phyloP scores from a whole-genome alignment of 257 asterid species.

The Nemophila menziesii region DNA sequence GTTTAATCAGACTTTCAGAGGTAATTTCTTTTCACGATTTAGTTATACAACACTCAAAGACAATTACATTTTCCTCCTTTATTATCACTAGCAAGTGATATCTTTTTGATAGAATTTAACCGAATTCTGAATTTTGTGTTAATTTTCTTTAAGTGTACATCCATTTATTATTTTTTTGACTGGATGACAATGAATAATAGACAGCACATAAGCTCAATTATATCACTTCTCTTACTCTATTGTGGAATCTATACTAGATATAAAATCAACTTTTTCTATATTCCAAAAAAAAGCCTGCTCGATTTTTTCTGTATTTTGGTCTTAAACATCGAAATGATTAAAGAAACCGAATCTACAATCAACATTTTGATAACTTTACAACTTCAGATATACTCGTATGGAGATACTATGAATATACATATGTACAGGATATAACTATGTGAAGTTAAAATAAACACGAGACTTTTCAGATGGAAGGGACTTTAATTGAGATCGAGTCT shows the following conservation, averaged over 20 bases:
- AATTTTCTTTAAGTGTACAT: background rate
- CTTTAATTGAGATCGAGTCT: no score
- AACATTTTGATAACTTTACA: no score
- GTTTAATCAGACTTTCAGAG: constrained; percentile 9
- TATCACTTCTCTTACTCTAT: no score
- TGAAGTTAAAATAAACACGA: no score
- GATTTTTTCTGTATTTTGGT: no score
- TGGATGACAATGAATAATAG: constrained; percentile 1
- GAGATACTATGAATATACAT: no score
- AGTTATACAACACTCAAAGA: background rate
- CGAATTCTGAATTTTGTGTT: constrained; percentile 1
- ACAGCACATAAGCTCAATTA: background rate
- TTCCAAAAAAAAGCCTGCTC: no score
- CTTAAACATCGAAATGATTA: no score
- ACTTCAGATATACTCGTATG: no score
- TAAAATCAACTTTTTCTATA: background rate
- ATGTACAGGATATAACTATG: background rate
- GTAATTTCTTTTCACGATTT: constrained; percentile 7
- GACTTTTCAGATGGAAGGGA: no score
- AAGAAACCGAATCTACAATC: no score
- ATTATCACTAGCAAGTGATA: background rate
- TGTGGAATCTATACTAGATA: constrained; percentile 4
- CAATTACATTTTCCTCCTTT: background rate
- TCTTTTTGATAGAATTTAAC: background rate
- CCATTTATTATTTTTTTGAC: constrained; percentile 1